A percentile compares a stretch with the other conserved stretches of the same genome.
Conservation (phyloP, 2,329 filamentous ascomycete species). For the Sporothrix inflata region DNA sequence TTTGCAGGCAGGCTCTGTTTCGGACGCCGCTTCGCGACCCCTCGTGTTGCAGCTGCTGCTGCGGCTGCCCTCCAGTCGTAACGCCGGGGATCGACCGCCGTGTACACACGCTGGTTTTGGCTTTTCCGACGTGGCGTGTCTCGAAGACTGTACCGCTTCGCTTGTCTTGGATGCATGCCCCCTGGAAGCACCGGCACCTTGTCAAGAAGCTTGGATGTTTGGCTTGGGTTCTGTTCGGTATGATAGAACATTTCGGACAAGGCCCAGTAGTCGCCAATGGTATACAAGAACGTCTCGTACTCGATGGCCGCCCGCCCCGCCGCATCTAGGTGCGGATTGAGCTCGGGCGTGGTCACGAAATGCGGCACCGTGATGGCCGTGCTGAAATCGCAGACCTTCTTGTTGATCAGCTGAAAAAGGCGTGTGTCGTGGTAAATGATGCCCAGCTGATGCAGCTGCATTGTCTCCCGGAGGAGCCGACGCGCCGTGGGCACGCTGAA, state of each 20-base stretch:
- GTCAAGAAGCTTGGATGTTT: neutral
- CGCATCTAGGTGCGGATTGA: conserved; percentile 8
- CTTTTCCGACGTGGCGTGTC: conserved; percentile 8
- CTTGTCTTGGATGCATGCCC: neutral
- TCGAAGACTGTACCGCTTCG: neutral
- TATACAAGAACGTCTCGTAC: neutral
- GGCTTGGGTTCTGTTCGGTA: neutral
- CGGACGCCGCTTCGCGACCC: neutral
- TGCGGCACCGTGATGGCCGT: neutral
- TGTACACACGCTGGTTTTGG: neutral
- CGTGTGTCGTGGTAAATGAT: neutral
- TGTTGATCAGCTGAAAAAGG: neutral
- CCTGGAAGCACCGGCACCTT: neutral
- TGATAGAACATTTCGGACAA: neutral
- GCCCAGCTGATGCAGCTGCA: neutral
- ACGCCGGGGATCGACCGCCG: neutral
- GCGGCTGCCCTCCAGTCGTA: conserved; percentile 8
- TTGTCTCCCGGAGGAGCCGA: neutral
- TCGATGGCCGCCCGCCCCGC: neutral
- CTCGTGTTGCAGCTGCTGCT: neutral
- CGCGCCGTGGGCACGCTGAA: neutral
- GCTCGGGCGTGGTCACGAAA: neutral
- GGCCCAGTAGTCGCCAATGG: neutral
- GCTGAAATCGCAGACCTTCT: neutral
- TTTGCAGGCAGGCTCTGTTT: neutral